phyloP scores from a whole-genome alignment of 164 flowering plant genomes.

The Buxus sempervirens region DNA sequence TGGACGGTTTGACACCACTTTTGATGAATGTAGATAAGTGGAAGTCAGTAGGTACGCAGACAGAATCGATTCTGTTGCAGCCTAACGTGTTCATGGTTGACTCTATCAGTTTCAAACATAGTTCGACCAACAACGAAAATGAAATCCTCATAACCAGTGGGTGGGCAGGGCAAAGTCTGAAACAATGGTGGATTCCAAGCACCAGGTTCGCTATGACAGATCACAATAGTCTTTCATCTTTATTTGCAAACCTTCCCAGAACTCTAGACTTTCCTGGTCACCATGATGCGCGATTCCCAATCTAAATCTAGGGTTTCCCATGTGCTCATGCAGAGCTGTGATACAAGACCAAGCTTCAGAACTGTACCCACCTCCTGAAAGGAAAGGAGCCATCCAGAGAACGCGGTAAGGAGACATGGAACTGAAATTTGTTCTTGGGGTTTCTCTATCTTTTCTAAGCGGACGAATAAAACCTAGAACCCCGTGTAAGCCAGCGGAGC shows the following conservation, averaged over 20 bases:
- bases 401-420: conserved; percentile 36
- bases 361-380: conserved; percentile 84
- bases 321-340: conserved; percentile 37
- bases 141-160: conserved; percentile 43
- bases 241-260: conserved; percentile 71
- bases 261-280: conserved; percentile 48
- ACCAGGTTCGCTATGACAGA: conserved; percentile 89
- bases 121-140: conserved; percentile 63
- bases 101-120: conserved; percentile 77
- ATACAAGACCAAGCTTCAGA: conserved; percentile 88
- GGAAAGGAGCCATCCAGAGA: conserved; percentile 88
- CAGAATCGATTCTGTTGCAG: conserved; percentile 63
- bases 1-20: conserved; percentile 68
- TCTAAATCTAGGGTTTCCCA: conserved; percentile 29
- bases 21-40: conserved; percentile 54
- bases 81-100: conserved; percentile 48
- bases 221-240: conserved; percentile 44
- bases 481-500: too few relatives aligned
- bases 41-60: conserved; percentile 86
- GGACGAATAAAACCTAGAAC: conserved; percentile 15
- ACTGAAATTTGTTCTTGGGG: conserved; percentile 14
- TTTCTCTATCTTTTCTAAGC: conserved; percentile 15
- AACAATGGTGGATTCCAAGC: conserved; percentile 83
- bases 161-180: conserved; percentile 72
- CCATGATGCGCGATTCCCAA: conserved; percentile 70